Evolutionary conservation across 352 stramenopile species (phyloP), one percentile per base, ranked within the genome.

Genomic region (Phytopythium helicoides): DNA sequence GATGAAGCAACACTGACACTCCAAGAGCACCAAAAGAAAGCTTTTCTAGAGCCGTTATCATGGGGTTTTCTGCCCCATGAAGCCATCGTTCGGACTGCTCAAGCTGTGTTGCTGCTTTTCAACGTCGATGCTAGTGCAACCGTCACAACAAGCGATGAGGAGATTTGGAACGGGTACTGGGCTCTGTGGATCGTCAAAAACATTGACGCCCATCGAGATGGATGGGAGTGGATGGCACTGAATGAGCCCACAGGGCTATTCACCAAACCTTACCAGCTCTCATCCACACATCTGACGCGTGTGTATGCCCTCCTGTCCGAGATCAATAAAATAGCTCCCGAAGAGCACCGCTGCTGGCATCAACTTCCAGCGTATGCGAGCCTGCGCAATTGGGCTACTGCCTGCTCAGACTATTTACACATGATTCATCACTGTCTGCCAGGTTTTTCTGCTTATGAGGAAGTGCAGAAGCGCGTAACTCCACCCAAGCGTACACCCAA

Each of bases 111-210:
- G 9, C 49, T 86, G 25, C 68, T 90, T 3, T 90, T 88, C 41
- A 68, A 77, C 18, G 59, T 90, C 28, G 10, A 50, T 52, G 12
- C 26, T 60, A 22, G 38, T 48, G 19, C 3, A n/a, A 31, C 15
- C 19, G 21, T 33, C n/a, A 5, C 36, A n/a, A 42, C 48, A 15
- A 31, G 66, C 18, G 57, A 73, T 16, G 68, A 77, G 26, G 63
- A 62, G 1, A 54, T 76, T 21, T 90, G 79, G 79, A 50, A 56
- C 12, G 57, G 50, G 0, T 62, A 67, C 55, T 90, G 79, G 79
- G 74, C 62, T 9, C 59, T 86, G 0, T 90, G 79, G 79, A 80
- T 90, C 18, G 74, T 87, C 53, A 90, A 87, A 60, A 90, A 90
- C 58, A 80, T 90, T 45, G 76, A 90, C 14, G 48, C 76, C 16